phyloP scores from a whole-genome alignment of 2,329 filamentous ascomycete species.

The Penicillium verrucosum region DNA sequence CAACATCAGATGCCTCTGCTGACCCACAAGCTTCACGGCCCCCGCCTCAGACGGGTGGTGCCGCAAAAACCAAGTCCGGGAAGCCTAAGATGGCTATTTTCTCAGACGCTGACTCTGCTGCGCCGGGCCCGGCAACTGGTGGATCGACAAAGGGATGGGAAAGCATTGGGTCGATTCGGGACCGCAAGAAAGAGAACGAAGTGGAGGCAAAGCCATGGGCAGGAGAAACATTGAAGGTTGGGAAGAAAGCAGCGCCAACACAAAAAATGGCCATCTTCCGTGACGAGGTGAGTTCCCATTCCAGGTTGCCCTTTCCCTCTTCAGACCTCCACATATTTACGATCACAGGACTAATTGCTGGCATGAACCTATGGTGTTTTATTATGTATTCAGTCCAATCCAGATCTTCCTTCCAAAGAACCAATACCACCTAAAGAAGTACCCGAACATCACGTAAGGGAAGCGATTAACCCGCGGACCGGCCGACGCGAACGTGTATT shows the following conservation, averaged over 20 bases:
- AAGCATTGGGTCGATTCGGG: constrained; percentile 77
- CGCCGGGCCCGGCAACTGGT: constrained; percentile 54
- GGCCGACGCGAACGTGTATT: constrained; percentile 83
- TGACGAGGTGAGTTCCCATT: constrained; percentile 75
- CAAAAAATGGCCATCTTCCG: constrained; percentile 91
- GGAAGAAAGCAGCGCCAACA: constrained; percentile 71
- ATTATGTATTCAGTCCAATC: constrained; percentile 53
- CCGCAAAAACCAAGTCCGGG: constrained; percentile 59
- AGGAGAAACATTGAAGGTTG: constrained; percentile 84
- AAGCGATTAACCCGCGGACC: constrained; percentile 75
- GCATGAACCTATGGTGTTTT: constrained; percentile 41
- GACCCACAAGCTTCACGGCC: constrained; percentile 66
- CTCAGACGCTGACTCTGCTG: constrained; percentile 66
- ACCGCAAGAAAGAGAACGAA: constrained; percentile 91
- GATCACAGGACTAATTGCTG: constrained; percentile 90
- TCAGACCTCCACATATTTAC: constrained; percentile 70
- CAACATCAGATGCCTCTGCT: constrained; percentile 46
- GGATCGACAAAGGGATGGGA: constrained; percentile 76
- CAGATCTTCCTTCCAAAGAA: constrained; percentile 39
- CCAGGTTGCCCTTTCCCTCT: constrained; percentile 33
- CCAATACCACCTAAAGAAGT: constrained; percentile 52
- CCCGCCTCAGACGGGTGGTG: constrained; percentile 47
- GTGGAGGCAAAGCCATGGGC: constrained; percentile 85
- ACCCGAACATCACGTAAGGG: constrained; percentile 72
- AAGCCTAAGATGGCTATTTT: constrained; percentile 89